A percentile compares a stretch with the other conserved stretches of the same genome.
phyloP scores from a whole-genome alignment of 208 protist genomes.

The Leishmania tropica region DNA sequence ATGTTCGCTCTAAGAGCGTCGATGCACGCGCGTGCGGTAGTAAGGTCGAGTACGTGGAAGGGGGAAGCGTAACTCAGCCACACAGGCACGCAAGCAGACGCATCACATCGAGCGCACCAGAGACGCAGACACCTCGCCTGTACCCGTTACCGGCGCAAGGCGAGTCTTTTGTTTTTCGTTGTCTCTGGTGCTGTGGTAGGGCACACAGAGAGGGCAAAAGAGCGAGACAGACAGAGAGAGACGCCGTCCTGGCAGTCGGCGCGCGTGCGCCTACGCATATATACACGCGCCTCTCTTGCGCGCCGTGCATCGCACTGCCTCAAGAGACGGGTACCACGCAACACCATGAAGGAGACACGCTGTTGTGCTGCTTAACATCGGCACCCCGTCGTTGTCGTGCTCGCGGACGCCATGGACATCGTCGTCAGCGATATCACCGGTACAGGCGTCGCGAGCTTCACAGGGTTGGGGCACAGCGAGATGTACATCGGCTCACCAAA shows the following conservation, averaged over 20 bases:
- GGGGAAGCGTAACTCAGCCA: background rate
- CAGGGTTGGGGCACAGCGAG: background rate
- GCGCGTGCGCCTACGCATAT: too few relatives aligned
- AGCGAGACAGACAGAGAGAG: background rate
- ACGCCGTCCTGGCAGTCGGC: background rate
- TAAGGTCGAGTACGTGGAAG: background rate
- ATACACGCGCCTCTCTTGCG: background rate
- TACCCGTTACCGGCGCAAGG: constrained; percentile 1
- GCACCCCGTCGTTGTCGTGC: background rate
- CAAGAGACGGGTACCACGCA: background rate
- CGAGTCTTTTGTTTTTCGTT: background rate
- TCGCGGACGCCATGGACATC: background rate
- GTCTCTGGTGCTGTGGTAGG: background rate
- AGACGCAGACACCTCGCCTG: background rate
- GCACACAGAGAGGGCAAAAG: background rate
- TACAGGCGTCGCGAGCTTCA: constrained; percentile 8
- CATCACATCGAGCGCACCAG: background rate
- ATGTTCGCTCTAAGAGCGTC: background rate
- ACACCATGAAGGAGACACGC: background rate
- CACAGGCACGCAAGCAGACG: background rate
- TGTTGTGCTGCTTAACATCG: background rate
- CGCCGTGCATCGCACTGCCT: background rate
- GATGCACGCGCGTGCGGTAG: background rate
- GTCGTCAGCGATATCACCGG: constrained; percentile 10
- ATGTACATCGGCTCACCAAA: constrained; percentile 2